Evolutionary conservation across 345 rosid genomes (phyloP).

Genomic region (Sisymbrium irio): DNA sequence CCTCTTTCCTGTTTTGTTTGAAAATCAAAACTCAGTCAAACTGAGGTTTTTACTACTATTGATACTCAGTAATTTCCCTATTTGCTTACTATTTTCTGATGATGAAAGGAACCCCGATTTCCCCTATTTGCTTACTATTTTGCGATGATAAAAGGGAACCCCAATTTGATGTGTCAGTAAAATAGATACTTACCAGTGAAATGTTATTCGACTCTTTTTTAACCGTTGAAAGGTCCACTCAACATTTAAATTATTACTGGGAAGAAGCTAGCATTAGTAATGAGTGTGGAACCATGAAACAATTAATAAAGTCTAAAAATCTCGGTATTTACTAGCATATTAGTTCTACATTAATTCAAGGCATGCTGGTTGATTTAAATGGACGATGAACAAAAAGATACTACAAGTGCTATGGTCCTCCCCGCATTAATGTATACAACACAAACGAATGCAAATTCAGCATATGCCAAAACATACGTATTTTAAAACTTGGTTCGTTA

Average conservation of each 20-base stretch:
- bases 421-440: background rate
- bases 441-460: constrained; percentile 2
- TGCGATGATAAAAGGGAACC: constrained; percentile 3
- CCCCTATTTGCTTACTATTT: constrained; percentile 24
- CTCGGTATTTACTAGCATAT: background rate
- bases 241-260: constrained; percentile 1
- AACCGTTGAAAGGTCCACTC: constrained; percentile 26
- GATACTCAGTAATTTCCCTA: constrained; percentile 25
- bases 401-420: background rate
- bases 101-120: constrained; percentile 11
- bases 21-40: constrained; percentile 25
- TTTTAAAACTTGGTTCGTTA: background rate
- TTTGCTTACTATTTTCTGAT: constrained; percentile 25
- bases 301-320: background rate
- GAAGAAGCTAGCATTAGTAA: constrained; percentile 12
- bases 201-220: background rate
- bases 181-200: constrained; percentile 24
- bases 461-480: background rate
- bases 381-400: background rate
- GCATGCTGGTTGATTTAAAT: background rate
- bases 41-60: constrained; percentile 17
- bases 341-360: background rate
- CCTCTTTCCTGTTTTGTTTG: background rate
- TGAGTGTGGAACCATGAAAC: constrained; percentile 7
- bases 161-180: constrained; percentile 29